Evolutionary conservation across 805 yeast species (phyloP), one percentile per base, ranked within the genome.

Genomic region (Priceomyces haplophilus): DNA sequence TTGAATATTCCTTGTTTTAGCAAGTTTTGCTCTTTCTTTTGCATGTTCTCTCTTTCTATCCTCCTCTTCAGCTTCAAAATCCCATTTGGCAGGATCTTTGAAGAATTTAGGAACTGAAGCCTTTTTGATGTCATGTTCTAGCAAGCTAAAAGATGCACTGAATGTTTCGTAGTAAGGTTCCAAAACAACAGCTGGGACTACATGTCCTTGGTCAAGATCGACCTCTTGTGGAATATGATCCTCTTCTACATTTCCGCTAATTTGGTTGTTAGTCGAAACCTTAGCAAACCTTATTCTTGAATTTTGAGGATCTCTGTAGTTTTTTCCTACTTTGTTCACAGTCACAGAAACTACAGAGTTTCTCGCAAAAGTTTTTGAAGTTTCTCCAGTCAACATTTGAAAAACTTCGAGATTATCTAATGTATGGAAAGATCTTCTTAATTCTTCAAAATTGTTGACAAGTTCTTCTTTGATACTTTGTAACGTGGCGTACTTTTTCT

Each of bases 321-420:
- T 85, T 83, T 51, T 90, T 67, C 77, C 80, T 25, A 88, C 87
- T 53, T 82, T 79, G 47, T 77, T 78, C 21, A 88, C 67, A 19
- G 80, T 77, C 15, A 86, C 91, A 1, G 97, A 90, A 12, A 88
- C 79, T 32, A 90, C 76, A 11, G 78, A 64, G 17, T 90, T 95
- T 30, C 75, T 70, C 44, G 76, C 75, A 65, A 89, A 81, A 1
- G 87, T 69, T 38, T 82, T 82, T 7, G 72, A 69, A 3, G 87
- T 78, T 61, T 91, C 98, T 44, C 96, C 96, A 0, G 98, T 89
- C 48, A 93, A 75, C 76, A 88, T 79, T 45, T 84, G 84, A 76
- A 93, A 93, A 7, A 91, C 80, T 56, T 89, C 96, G 31, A 74
- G 70, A 21, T 77, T 80, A 32, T 75, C 79, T 59, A 90, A 65